phyloP scores from a whole-genome alignment of 2,329 filamentous ascomycete genomes.

The Apiospora malaysiana region DNA sequence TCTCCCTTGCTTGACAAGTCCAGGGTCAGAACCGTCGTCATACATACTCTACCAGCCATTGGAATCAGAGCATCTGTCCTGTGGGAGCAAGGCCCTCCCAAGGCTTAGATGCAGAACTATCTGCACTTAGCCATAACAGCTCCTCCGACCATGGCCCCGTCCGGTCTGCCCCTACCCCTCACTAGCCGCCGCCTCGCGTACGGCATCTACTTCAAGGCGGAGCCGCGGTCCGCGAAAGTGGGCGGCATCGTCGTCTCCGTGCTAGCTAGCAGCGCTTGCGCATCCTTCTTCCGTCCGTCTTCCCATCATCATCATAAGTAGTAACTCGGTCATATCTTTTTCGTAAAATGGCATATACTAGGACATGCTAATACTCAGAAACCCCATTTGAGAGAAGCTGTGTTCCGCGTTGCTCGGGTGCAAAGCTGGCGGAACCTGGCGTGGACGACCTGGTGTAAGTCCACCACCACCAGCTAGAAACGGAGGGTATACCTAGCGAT shows the following conservation, averaged over 20 bases:
- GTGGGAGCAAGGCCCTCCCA: background rate
- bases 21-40: too few relatives aligned
- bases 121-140: background rate
- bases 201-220: background rate
- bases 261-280: background rate
- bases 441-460: background rate
- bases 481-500: too few relatives aligned
- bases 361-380: too few relatives aligned
- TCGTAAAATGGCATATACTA: too few relatives aligned
- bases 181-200: background rate
- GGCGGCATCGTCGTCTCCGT: constrained; percentile 11
- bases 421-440: background rate
- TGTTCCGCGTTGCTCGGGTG: background rate
- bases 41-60: background rate
- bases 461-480: background rate
- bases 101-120: background rate
- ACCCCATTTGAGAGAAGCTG: too few relatives aligned
- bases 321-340: too few relatives aligned
- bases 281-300: background rate
- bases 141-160: background rate
- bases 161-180: background rate
- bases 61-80: background rate
- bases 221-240: background rate
- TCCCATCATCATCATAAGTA: too few relatives aligned
- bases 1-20: too few relatives aligned